Evolutionary conservation across 257 asterid genomes (phyloP), one percentile per base, ranked within the genome.

Genomic region (Ehretia macrophylla): DNA sequence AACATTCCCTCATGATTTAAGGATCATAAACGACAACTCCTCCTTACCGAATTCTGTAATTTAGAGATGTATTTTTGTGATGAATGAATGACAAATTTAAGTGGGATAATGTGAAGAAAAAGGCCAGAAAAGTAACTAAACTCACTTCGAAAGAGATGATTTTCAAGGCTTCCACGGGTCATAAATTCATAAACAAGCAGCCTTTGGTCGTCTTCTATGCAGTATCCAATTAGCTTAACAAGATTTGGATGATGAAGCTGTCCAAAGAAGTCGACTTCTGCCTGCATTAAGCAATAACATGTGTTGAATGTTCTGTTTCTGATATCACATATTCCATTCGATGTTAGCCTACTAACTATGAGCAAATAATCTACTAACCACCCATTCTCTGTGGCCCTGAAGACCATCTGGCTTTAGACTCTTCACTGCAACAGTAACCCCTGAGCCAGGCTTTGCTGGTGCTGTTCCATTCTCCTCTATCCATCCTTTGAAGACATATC

Each of bases 341-440:
- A 63, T 63, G 47, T 68, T 55, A 59, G 49, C 56, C 66, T 49
- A 75, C 72, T 66, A 65, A 63, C 62, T 65, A 64, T 48, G 47
- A 17, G 37, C 58, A 66, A 48, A 68, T 32, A 77, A 71, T 64
- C 66, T 66, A 84, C 95, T 82, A 62, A 92, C 98, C 97, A 92
- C 86, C 98, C 98, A 92, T 86, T 92, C 98, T 75, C 95, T 79
- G 77, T 92, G 98, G 76, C 98, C 98, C 78, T 92, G 98, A 64
- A 88, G 87, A 19, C 93, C 97, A 17, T 88, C 93, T 1, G 82
- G 95, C 77, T 92, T 92, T 81, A 92, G 81, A 65, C 85, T 88
- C 84, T 92, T 92, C 81, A 92, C 97, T 13, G 98, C 98, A 66
- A 88, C 98, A 0, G 98, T 84, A 64, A 78, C 37, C 16, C 98